A percentile compares a stretch with the other conserved stretches of the same genome.
Evolutionary conservation across 768 basidiomycete genomes (phyloP).

Genomic region (Hypholoma sublateritium): DNA sequence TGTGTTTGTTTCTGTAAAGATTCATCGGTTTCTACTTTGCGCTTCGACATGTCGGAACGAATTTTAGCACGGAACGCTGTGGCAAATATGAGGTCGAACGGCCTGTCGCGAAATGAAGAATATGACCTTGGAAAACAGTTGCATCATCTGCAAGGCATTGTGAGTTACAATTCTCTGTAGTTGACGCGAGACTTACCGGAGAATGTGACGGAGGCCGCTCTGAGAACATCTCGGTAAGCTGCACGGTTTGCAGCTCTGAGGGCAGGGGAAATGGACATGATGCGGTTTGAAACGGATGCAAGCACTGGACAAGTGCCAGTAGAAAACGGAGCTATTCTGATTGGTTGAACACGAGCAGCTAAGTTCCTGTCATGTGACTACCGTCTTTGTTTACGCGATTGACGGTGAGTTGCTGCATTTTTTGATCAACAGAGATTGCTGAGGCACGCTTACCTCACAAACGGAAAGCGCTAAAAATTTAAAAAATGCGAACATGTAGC

Average conservation of each 20-base stretch:
- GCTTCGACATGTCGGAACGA: conserved; percentile 50
- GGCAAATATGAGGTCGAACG: conserved; percentile 10
- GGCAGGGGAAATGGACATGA: conserved; percentile 55
- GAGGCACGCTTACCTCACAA: conserved; percentile 7
- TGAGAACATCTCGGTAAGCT: conserved; percentile 70
- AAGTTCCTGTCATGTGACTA: conserved; percentile 22
- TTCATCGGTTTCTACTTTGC: conserved; percentile 41
- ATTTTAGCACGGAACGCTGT: conserved; percentile 77
- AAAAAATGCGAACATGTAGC: not conserved
- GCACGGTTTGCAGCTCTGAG: conserved; percentile 68
- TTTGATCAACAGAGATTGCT: conserved; percentile 20
- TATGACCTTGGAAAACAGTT: conserved; percentile 50
- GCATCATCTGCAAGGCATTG: conserved; percentile 47
- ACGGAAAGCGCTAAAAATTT: not conserved
- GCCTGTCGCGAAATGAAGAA: not conserved
- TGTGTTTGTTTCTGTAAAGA: conserved; percentile 54
- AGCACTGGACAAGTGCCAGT: too few species aligned
- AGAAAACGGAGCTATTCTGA: conserved; percentile 22
- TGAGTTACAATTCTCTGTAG: not conserved
- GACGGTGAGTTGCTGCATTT: conserved; percentile 9
- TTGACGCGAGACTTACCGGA: conserved; percentile 38
- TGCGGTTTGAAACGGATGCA: conserved; percentile 11
- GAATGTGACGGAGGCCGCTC: conserved; percentile 69
- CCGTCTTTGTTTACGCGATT: conserved; percentile 16
- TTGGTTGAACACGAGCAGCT: conserved; percentile 19